These are phyloP conservation scores for Candida morakotiae DNA, from an alignment of 805 yeast genomes.

Conservation along the genomic window DNA sequence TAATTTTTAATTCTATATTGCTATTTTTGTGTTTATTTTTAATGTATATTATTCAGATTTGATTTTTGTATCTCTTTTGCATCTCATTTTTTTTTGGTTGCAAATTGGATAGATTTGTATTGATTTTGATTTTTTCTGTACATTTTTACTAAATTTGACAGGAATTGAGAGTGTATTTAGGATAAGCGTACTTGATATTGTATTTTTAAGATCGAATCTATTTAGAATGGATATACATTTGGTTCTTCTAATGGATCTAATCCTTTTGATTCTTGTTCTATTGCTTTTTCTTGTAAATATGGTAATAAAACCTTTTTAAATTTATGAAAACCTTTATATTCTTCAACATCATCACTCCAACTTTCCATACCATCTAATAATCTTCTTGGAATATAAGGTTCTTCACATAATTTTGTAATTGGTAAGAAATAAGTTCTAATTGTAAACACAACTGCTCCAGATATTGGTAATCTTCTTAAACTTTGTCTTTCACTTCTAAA, in stretches of 20 bases:
- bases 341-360: slow-evolving; percentile 59
- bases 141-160: no score
- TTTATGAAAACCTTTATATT: slow-evolving; percentile 54
- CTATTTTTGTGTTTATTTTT: slow-evolving; percentile 6
- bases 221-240: slow-evolving; percentile 39
- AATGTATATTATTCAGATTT: slow-evolving; percentile 3
- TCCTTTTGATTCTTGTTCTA: slow-evolving; percentile 45
- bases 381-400: slow-evolving; percentile 60
- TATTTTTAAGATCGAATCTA: no score
- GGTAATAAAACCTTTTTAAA: slow-evolving; percentile 53
- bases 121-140: no score
- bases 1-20: slow-evolving; percentile 7
- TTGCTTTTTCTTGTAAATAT: slow-evolving; percentile 45
- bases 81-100: not conserved
- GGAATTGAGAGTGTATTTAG: no score
- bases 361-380: slow-evolving; percentile 54
- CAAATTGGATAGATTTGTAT: not conserved
- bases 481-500: slow-evolving; percentile 66
- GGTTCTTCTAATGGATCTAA: slow-evolving; percentile 37
- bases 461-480: slow-evolving; percentile 53
- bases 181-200: no score
- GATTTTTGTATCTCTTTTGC: not conserved
- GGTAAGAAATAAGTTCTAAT: slow-evolving; percentile 63
- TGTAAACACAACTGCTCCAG: slow-evolving; percentile 58
- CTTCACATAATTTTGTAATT: slow-evolving; percentile 47